Evolutionary conservation across 345 rosid genomes (phyloP).

Genomic region (Eucalyptus marginata): DNA sequence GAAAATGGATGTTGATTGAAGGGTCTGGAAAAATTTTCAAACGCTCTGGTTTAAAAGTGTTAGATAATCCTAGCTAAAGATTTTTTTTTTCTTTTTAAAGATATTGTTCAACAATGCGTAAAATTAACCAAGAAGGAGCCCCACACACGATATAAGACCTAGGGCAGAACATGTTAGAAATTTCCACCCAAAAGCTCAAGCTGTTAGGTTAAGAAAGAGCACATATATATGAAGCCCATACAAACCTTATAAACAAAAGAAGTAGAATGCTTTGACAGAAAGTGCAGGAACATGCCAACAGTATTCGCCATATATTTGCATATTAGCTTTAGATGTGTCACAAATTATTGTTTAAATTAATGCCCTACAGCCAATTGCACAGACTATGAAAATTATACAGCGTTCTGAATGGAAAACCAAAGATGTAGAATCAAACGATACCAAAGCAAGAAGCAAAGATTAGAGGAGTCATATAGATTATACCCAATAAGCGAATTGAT

Average conservation of each 20-base stretch:
- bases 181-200: neutral
- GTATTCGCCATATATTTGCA: neutral
- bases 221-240: neutral
- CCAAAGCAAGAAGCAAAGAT: neutral
- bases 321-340: neutral
- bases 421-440: neutral
- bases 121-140: neutral
- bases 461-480: neutral
- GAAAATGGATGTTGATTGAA: neutral
- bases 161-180: neutral
- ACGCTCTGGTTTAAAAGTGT: neutral
- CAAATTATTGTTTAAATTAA: neutral
- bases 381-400: neutral
- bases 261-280: neutral
- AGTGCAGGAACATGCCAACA: neutral
- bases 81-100: fast-evolving
- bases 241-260: neutral
- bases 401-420: neutral
- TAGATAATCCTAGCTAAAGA: neutral
- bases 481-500: neutral
- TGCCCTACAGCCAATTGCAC: neutral
- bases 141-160: neutral
- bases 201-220: neutral
- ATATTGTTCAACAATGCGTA: neutral
- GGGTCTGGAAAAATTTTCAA: neutral